Evolutionary conservation across 1,284 basidiomycete genomes (phyloP), one percentile per base, ranked within the genome.

Genomic region (Ceratobasidium sp.): DNA sequence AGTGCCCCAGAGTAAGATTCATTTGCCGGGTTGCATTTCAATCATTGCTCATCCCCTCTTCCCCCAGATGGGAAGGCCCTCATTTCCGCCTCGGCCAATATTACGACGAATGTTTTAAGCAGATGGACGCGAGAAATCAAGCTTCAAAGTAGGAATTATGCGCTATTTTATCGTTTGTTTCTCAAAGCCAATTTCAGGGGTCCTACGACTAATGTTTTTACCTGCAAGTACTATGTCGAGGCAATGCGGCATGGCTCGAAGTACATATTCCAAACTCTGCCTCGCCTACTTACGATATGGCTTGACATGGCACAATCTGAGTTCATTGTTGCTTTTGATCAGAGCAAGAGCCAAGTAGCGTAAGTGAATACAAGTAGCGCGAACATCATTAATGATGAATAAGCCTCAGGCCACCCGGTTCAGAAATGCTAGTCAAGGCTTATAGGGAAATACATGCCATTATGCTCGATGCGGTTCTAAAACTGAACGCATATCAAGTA

Each of bases 211-310:
- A 77, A 61, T 69, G 53, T 56, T 64, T 69, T 64, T 64, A 79
- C 79, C 26, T 81, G 80, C 77, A 83, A 83, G 72, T 80, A 81
- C 81, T 98, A 94, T 82, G 88, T 90, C 4, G 91, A 90, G 80
- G 94, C 97, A 0, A 91, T 97, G 76, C 88, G 89, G 82, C 87
- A 90, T 82, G 98, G 98, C 13, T 96, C 97, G 63, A 99, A 99
- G 87, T 99, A 94, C 85, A 94, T 98, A 68, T 99, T 97, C 85
- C 97, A 98, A 84, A 97, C 96, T 0, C 91, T 99, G 82, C 97
- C 98, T 0, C 91, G 98, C 51, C 89, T 99, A 80, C 89, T 99
- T 15, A 99, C 97, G 0, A 91, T 99, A 60, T 99, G 97, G 97
- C 88, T 99, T 70, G 97, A 99, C 83, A 86, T 95, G 79, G 97